These are phyloP conservation scores for Apiospora saccharicola DNA, from an alignment of 2,329 filamentous ascomycete species.

Conservation along the genomic window DNA sequence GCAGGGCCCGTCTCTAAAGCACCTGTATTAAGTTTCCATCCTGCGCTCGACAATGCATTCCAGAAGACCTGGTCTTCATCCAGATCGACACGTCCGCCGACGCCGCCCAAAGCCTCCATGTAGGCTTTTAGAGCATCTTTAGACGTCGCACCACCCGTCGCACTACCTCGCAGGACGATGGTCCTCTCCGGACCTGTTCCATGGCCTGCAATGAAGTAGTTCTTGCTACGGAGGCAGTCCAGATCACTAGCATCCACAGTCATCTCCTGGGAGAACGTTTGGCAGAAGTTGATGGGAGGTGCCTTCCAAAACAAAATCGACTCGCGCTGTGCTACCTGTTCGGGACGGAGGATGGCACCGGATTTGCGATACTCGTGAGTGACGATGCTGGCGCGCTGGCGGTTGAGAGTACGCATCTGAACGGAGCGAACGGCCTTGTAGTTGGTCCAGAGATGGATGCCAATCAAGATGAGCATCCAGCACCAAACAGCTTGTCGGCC, in stretches of 20 bases:
- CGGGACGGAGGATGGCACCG: slow-evolving; percentile 65
- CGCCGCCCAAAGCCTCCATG: slow-evolving; percentile 36
- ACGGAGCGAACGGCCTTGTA: slow-evolving; percentile 86
- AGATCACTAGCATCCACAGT: slow-evolving; percentile 48
- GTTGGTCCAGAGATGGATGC: slow-evolving; percentile 83
- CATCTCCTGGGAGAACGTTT: slow-evolving; percentile 31
- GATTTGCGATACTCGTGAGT: slow-evolving; percentile 65
- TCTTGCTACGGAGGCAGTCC: slow-evolving; percentile 56
- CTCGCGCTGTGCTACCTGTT: slow-evolving; percentile 70
- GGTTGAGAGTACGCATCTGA: slow-evolving; percentile 82
- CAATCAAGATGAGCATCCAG: slow-evolving; percentile 74
- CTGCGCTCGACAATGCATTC: slow-evolving; percentile 51
- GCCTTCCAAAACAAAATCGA: slow-evolving; percentile 67
- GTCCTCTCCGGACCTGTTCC: slow-evolving; percentile 50
- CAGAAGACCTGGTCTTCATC: slow-evolving; percentile 50
- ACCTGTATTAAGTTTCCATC: slow-evolving; percentile 72
- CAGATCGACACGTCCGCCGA: neutral
- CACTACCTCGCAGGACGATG: slow-evolving; percentile 66
- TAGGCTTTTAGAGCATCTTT: slow-evolving; percentile 47
- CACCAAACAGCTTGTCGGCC: slow-evolving; percentile 76
- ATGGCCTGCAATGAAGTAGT: slow-evolving; percentile 69
- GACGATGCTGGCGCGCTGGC: slow-evolving; percentile 83
- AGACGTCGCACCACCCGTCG: slow-evolving; percentile 52
- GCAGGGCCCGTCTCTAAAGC: slow-evolving; percentile 72
- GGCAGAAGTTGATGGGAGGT: slow-evolving; percentile 51